Percentiles rank a stretch among this genome's conserved stretches.
These are phyloP conservation scores for Ceratocystis cacaofunesta DNA, from an alignment of 2,329 filamentous ascomycete species.

Conservation along the genomic window DNA sequence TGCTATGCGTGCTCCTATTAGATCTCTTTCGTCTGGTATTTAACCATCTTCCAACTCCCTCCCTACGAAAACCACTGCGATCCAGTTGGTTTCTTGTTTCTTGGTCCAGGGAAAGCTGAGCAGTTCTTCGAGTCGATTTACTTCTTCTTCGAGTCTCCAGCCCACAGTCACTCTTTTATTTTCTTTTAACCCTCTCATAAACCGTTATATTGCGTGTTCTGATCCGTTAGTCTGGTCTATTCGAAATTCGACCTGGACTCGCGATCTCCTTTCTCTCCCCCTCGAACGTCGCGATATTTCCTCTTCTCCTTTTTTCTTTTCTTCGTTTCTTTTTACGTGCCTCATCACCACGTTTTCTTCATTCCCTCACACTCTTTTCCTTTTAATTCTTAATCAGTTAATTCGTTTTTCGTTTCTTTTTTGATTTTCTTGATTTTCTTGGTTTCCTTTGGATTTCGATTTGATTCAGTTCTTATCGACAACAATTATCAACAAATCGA, in stretches of 20 bases:
- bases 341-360: neutral
- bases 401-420: slow-evolving; percentile 9
- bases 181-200: slow-evolving; percentile 4
- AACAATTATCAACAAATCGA: slow-evolving; percentile 26
- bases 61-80: slow-evolving; percentile 15
- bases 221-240: no score
- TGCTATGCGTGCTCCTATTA: slow-evolving; percentile 16
- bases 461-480: slow-evolving; percentile 14
- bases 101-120: slow-evolving; percentile 17
- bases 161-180: slow-evolving; percentile 16
- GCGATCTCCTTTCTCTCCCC: no score
- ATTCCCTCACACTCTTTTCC: slow-evolving; percentile 16
- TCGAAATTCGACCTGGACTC: no score
- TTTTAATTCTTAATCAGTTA: slow-evolving; percentile 18
- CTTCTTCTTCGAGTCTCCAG: slow-evolving; percentile 17
- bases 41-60: slow-evolving; percentile 18
- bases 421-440: slow-evolving; percentile 1
- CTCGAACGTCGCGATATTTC: neutral
- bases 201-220: neutral
- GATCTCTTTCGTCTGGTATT: slow-evolving; percentile 16
- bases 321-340: slow-evolving; percentile 5
- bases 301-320: slow-evolving; percentile 3
- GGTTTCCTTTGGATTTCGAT: slow-evolving; percentile 5
- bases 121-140: slow-evolving; percentile 16
- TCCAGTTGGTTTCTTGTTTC: slow-evolving; percentile 14